phyloP scores from a whole-genome alignment of 768 basidiomycete species.

The Mycena alexandri region DNA sequence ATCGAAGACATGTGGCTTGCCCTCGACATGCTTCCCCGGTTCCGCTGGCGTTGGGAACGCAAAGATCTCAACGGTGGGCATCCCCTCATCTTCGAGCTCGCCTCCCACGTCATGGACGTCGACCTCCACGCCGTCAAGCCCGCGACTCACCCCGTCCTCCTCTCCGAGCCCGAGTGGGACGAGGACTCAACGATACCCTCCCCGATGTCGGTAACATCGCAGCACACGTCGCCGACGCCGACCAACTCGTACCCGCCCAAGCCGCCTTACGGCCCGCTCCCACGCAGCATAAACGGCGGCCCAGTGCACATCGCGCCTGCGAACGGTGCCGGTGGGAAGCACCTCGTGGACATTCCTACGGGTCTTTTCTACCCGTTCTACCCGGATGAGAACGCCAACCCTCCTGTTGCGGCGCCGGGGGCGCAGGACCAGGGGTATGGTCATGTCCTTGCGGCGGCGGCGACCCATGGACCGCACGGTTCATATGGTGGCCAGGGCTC shows the following conservation, averaged over 20 bases:
- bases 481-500: constrained; percentile 67
- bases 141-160: constrained; percentile 56
- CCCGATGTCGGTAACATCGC: constrained; percentile 50
- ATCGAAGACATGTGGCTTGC: constrained; percentile 90
- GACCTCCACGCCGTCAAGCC: constrained; percentile 74
- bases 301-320: constrained; percentile 29
- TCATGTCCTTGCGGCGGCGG: constrained; percentile 70
- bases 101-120: constrained; percentile 83
- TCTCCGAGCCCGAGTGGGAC: constrained; percentile 69
- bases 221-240: constrained; percentile 59
- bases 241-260: constrained; percentile 34
- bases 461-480: constrained; percentile 63
- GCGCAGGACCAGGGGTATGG: constrained; percentile 58
- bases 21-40: constrained; percentile 87
- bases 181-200: constrained; percentile 52
- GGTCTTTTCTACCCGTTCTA: constrained; percentile 85
- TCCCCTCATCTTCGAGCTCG: constrained; percentile 86
- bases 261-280: constrained; percentile 50
- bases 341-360: constrained; percentile 76
- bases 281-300: constrained; percentile 52
- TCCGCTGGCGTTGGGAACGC: constrained; percentile 94
- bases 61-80: constrained; percentile 85
- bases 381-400: constrained; percentile 60
- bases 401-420: constrained; percentile 35
- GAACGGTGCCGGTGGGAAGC: constrained; percentile 46